phyloP scores from a whole-genome alignment of 2,329 filamentous ascomycete genomes.

The Grosmannia clavigera region DNA sequence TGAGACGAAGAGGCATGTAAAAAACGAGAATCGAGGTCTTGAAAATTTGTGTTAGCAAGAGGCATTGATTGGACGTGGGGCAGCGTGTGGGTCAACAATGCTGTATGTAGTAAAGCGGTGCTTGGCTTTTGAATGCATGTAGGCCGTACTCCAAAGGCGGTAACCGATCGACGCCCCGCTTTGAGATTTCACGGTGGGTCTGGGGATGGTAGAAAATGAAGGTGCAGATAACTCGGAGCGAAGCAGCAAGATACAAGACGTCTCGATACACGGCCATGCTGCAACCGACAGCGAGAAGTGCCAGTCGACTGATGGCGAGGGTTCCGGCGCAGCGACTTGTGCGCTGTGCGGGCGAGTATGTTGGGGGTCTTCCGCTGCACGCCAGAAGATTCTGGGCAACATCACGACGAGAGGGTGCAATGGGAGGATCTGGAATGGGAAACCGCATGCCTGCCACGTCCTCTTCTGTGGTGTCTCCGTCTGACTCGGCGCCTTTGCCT shows the following conservation, averaged over 20 bases:
- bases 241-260: neutral
- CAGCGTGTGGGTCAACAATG: neutral
- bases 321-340: neutral
- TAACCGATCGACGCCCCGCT: neutral
- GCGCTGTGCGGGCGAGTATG: neutral
- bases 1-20: neutral
- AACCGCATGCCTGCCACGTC: too few relatives aligned
- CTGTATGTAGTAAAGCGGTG: too few relatives aligned
- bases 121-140: too few relatives aligned
- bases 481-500: too few relatives aligned
- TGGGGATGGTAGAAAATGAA: neutral
- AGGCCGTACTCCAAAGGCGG: neutral
- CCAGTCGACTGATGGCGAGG: conserved; percentile 1
- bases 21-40: neutral
- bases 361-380: neutral
- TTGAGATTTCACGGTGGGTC: too few relatives aligned
- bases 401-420: neutral
- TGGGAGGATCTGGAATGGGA: too few relatives aligned
- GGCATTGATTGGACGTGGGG: too few relatives aligned
- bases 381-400: neutral
- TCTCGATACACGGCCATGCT: conserved; percentile 3
- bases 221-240: neutral
- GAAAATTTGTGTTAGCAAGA: neutral
- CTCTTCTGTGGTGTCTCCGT: too few relatives aligned
- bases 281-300: conserved; percentile 6